phyloP scores from a whole-genome alignment of 805 yeast species.

The Yamadazyma laniorum region DNA sequence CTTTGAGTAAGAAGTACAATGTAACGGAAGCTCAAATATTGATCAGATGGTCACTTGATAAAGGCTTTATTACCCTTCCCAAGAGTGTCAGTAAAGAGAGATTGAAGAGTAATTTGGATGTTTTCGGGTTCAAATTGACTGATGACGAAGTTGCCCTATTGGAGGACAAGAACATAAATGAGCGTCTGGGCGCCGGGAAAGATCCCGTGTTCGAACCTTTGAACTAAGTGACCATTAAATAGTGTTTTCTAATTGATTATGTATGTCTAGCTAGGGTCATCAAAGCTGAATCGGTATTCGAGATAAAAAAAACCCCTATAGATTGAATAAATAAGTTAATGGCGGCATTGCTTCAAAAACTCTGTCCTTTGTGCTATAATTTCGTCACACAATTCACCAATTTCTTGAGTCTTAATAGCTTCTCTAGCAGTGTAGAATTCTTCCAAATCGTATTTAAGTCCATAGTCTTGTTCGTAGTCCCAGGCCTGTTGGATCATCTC shows the following conservation, averaged over 20 bases:
- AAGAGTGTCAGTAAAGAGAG: slow-evolving; percentile 26
- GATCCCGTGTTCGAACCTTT: too few species aligned
- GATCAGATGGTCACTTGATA: slow-evolving; percentile 80
- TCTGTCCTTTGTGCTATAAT: slow-evolving; percentile 22
- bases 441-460: slow-evolving; percentile 55
- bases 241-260: too few species aligned
- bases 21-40: slow-evolving; percentile 66
- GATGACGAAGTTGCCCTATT: slow-evolving; percentile 22
- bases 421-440: slow-evolving; percentile 67
- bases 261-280: too few species aligned
- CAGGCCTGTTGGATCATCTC: slow-evolving; percentile 81
- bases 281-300: too few species aligned
- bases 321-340: not conserved
- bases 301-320: too few species aligned
- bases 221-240: too few species aligned
- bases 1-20: slow-evolving; percentile 52
- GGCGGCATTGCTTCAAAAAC: slow-evolving; percentile 11
- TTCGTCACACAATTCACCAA: slow-evolving; percentile 64
- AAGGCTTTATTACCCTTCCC: slow-evolving; percentile 68
- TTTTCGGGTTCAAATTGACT: slow-evolving; percentile 26
- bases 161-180: too few species aligned
- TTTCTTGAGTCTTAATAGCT: slow-evolving; percentile 68
- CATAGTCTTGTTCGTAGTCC: slow-evolving; percentile 73
- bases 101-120: slow-evolving; percentile 22
- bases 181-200: too few species aligned